Percentiles rank a stretch among this genome's conserved stretches.
These are phyloP conservation scores for Escovopsis weberi DNA, from an alignment of 2,329 filamentous ascomycete genomes.

Conservation along the genomic window DNA sequence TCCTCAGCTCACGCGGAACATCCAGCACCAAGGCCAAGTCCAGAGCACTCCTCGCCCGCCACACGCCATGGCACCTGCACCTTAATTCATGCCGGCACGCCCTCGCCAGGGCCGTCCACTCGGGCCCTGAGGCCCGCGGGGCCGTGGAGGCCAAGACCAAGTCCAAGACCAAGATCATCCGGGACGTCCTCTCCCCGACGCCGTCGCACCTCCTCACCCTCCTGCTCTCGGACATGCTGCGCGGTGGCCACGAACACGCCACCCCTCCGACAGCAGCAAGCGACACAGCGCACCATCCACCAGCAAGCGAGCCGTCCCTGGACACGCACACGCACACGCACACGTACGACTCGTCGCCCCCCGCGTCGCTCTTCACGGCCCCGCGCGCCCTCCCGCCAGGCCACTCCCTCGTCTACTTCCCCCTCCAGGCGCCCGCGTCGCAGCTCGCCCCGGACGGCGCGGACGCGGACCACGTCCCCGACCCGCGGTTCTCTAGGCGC, in stretches of 20 bases:
- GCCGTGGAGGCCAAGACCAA: too few relatives aligned
- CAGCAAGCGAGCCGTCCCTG: too few relatives aligned
- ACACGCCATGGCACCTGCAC: too few relatives aligned
- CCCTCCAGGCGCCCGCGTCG: slow-evolving; percentile 47
- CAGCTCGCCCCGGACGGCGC: slow-evolving; percentile 69
- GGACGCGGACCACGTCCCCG: slow-evolving; percentile 65
- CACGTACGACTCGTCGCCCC: neutral
- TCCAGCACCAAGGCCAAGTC: too few relatives aligned
- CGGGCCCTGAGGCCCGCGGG: too few relatives aligned
- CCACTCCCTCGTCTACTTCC: slow-evolving; percentile 82
- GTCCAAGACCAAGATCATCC: slow-evolving; percentile 19
- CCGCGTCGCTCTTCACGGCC: neutral
- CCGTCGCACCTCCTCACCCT: slow-evolving; percentile 51
- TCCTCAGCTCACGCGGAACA: too few relatives aligned
- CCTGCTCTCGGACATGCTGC: slow-evolving; percentile 38
- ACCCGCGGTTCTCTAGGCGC: slow-evolving; percentile 54
- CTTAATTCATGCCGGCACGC: too few relatives aligned
- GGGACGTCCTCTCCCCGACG: slow-evolving; percentile 38
- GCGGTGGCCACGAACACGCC: slow-evolving; percentile 17
- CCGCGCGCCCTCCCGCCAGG: slow-evolving; percentile 40
- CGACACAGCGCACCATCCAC: neutral
- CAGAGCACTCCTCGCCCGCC: too few relatives aligned
- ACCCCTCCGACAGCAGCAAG: neutral
- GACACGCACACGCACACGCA: too few relatives aligned
- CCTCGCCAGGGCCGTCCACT: too few relatives aligned